Conservation (phyloP, 1,284 basidiomycete genomes). For the Trichosporon sp. region DNA sequence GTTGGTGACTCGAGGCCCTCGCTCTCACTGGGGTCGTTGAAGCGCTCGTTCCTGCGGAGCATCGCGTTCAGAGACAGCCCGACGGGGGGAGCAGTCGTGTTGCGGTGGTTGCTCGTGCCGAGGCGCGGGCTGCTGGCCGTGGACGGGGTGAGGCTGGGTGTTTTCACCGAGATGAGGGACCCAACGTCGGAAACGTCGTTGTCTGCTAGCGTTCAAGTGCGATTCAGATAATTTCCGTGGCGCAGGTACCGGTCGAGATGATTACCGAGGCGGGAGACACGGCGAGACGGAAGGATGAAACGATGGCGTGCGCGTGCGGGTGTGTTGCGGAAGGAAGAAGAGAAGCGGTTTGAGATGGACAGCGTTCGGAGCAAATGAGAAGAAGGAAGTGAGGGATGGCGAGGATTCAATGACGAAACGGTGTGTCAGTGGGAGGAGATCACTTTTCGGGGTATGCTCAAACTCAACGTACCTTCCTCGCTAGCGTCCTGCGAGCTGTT, state of each 20-base stretch:
- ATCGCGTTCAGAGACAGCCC: conserved; percentile 15
- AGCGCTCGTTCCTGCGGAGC: conserved; percentile 20
- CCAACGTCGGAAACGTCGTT: conserved; percentile 47
- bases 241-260: not conserved
- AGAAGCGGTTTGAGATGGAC: not conserved
- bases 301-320: not conserved
- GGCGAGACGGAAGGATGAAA: not conserved
- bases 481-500: conserved; percentile 46
- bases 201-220: conserved; percentile 24
- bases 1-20: conserved; percentile 48
- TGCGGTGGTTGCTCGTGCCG: not conserved
- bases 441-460: not conserved
- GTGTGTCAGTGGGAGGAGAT: not conserved
- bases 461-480: conserved; percentile 42
- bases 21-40: conserved; percentile 28
- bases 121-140: conserved; percentile 19
- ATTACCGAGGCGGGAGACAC: not conserved
- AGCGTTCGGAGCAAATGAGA: not conserved
- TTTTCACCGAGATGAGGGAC: conserved; percentile 37
- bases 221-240: not conserved
- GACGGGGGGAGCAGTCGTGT: conserved; percentile 6
- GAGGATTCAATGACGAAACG: not conserved
- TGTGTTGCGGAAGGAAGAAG: not conserved
- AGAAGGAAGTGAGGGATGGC: not conserved
- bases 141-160: conserved; percentile 22